Evolutionary conservation across 2,329 filamentous ascomycete species (phyloP).

Genomic region (Fusarium subtropicale): DNA sequence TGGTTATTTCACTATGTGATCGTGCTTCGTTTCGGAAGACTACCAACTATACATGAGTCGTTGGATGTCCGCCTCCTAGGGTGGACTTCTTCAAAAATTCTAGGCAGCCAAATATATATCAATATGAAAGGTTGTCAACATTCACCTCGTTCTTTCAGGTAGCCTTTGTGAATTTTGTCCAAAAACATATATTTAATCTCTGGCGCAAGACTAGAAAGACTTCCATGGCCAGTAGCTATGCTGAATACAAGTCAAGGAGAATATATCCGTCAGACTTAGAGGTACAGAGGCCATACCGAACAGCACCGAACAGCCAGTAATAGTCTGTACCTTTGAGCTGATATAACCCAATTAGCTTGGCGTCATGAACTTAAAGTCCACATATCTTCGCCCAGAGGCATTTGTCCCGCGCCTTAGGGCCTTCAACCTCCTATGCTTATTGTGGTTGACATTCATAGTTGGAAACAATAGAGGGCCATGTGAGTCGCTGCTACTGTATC

Average conservation of each 20-base stretch:
- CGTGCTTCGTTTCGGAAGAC: slow-evolving; percentile 37
- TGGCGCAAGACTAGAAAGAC: background rate
- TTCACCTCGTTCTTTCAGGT: background rate
- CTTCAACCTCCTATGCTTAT: too few relatives aligned
- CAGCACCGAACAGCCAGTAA: too few relatives aligned
- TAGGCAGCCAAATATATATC: slow-evolving; percentile 22
- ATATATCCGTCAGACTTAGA: too few relatives aligned
- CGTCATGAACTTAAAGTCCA: too few relatives aligned
- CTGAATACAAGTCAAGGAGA: too few relatives aligned
- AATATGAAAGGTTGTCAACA: slow-evolving; percentile 22
- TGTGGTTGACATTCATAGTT: too few relatives aligned
- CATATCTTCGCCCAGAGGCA: too few relatives aligned
- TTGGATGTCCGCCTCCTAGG: slow-evolving; percentile 40
- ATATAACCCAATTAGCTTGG: too few relatives aligned
- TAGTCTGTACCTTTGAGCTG: too few relatives aligned
- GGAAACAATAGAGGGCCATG: background rate
- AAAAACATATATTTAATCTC: background rate
- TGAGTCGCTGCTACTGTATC: background rate
- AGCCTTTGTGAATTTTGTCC: background rate
- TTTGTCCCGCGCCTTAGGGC: too few relatives aligned
- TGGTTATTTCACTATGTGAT: slow-evolving; percentile 36
- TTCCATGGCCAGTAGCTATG: too few relatives aligned
- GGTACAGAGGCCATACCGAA: too few relatives aligned
- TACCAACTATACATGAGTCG: slow-evolving; percentile 36
- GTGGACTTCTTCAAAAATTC: slow-evolving; percentile 28